Percentiles rank a stretch among this genome's conserved stretches.
These are phyloP conservation scores for Colletotrichum lini DNA, from an alignment of 2,329 filamentous ascomycete genomes.

Conservation along the genomic window DNA sequence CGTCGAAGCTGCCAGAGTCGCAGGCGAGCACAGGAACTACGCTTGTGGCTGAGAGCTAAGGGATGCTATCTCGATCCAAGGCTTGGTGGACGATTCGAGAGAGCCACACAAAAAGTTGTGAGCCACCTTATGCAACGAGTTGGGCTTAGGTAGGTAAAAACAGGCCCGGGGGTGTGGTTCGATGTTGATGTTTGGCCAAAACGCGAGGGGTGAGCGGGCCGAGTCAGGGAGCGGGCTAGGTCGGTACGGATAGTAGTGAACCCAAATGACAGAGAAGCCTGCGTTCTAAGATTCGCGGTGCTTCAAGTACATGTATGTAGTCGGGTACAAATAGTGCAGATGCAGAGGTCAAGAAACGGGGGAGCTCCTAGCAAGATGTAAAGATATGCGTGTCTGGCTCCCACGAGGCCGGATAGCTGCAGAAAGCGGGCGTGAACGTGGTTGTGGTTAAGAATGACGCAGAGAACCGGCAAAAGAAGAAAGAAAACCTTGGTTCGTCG, in stretches of 20 bases:
- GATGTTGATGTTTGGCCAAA: conserved; percentile 4
- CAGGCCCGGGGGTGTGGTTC: neutral
- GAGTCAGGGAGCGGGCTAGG: neutral
- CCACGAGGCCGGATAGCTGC: conserved; percentile 33
- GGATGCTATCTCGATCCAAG: conserved; percentile 11
- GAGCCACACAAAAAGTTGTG: conserved; percentile 1
- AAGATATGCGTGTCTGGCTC: conserved; percentile 21
- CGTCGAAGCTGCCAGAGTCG: conserved; percentile 40
- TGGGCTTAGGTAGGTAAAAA: neutral
- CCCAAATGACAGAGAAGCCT: neutral
- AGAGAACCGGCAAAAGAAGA: neutral
- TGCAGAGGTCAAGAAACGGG: conserved; percentile 11
- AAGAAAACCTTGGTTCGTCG: neutral
- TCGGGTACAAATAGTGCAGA: neutral
- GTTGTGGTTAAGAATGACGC: conserved; percentile 11
- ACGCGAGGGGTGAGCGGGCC: neutral
- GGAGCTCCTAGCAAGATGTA: conserved; percentile 3
- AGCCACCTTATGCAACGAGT: neutral
- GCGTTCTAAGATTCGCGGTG: neutral
- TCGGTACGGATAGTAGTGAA: neutral
- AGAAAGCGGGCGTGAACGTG: conserved; percentile 11
- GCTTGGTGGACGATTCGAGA: conserved; percentile 16
- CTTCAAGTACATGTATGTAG: neutral
- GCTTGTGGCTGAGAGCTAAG: conserved; percentile 37
- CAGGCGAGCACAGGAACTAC: conserved; percentile 27